Conservation (phyloP, 768 basidiomycete genomes). For the Termitomyces sp. region DNA sequence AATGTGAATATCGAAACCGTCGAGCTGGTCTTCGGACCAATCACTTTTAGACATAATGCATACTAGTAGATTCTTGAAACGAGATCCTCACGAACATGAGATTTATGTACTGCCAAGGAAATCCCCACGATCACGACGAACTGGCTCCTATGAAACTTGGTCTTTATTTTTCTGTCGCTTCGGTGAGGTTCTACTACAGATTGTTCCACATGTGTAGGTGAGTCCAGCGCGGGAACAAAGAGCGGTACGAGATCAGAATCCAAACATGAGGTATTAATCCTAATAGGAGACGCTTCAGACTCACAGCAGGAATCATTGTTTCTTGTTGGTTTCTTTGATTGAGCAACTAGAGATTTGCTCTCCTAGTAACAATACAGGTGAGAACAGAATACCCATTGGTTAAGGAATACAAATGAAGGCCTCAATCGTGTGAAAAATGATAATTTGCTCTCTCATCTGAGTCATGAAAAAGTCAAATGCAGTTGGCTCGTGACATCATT, state of each 20-base stretch:
- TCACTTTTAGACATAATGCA: background rate
- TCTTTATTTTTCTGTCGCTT: background rate
- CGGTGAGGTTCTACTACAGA: background rate
- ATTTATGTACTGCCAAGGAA: background rate
- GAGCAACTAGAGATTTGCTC: background rate
- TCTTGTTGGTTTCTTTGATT: too few relatives aligned
- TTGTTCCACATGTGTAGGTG: too few relatives aligned
- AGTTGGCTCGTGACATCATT: background rate
- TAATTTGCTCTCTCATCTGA: background rate
- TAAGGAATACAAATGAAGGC: background rate
- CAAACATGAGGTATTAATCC: too few relatives aligned
- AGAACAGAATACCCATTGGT: too few relatives aligned
- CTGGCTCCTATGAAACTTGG: background rate
- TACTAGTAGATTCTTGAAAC: background rate
- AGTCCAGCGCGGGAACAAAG: too few relatives aligned
- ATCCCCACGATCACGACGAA: background rate
- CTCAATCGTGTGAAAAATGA: background rate
- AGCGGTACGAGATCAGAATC: too few relatives aligned
- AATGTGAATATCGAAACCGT: background rate
- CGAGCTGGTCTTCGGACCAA: background rate
- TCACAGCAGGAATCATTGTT: background rate
- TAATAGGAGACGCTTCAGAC: too few relatives aligned
- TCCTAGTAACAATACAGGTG: too few relatives aligned
- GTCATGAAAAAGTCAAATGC: background rate
- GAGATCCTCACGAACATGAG: background rate